Percentiles rank a stretch among this genome's conserved stretches.
phyloP scores from a whole-genome alignment of 768 basidiomycete genomes.

The Rhizopogon salebrosus region DNA sequence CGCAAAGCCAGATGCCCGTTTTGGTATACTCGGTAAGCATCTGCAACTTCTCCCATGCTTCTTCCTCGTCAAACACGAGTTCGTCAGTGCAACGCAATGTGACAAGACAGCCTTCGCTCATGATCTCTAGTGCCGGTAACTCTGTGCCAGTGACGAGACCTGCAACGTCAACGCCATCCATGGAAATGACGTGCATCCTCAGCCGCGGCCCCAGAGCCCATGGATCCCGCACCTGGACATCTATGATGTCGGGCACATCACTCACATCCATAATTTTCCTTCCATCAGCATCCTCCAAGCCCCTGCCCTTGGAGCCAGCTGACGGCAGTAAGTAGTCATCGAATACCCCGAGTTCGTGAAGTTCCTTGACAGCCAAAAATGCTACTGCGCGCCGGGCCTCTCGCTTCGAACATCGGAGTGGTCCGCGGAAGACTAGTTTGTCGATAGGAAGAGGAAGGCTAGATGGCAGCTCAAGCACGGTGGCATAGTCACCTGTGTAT shows the following conservation, averaged over 20 bases:
- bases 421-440: conserved; percentile 55
- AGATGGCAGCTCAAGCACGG: conserved; percentile 60
- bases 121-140: conserved; percentile 44
- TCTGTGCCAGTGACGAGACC: conserved; percentile 66
- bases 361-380: conserved; percentile 66
- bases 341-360: conserved; percentile 70
- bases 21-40: conserved; percentile 65
- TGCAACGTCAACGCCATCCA: conserved; percentile 45
- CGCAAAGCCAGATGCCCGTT: conserved; percentile 54
- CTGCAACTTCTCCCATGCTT: conserved; percentile 41
- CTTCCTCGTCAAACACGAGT: conserved; percentile 40
- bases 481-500: conserved; percentile 56
- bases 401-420: conserved; percentile 58
- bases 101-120: conserved; percentile 24
- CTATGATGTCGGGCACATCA: conserved; percentile 48
- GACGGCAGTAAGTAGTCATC: conserved; percentile 78
- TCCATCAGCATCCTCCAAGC: conserved; percentile 51
- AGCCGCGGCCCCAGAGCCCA: conserved; percentile 54
- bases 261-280: conserved; percentile 36
- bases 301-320: conserved; percentile 44
- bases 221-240: conserved; percentile 59
- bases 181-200: conserved; percentile 58
- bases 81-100: conserved; percentile 44
- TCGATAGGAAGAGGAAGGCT: conserved; percentile 54
- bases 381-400: conserved; percentile 83